Evolutionary conservation across 1,284 basidiomycete genomes (phyloP).

Genomic region (Ceratobasidium papillatum): DNA sequence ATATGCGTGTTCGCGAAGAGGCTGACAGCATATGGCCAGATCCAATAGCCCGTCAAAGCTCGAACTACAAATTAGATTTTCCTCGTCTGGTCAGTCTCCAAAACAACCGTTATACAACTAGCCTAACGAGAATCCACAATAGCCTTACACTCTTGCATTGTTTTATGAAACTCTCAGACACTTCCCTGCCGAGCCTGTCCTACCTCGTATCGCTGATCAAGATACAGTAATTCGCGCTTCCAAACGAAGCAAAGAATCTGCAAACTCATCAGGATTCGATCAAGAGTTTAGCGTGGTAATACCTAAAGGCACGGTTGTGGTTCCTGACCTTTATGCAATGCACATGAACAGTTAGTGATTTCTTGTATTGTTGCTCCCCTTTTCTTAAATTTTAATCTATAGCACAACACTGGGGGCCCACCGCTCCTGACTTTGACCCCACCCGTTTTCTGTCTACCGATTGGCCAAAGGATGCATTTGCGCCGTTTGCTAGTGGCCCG

Average conservation of each 20-base stretch:
- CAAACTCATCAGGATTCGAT: neutral
- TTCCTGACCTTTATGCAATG: slow-evolving; percentile 13
- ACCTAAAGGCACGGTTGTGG: neutral
- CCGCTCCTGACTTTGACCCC: slow-evolving; percentile 18
- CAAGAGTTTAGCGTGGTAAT: neutral
- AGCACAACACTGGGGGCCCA: slow-evolving; percentile 23
- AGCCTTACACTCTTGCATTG: slow-evolving; percentile 26
- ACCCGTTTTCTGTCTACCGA: slow-evolving; percentile 3
- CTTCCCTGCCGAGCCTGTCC: slow-evolving; percentile 7
- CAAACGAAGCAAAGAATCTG: neutral
- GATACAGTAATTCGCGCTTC: slow-evolving; percentile 1
- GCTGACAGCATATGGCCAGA: slow-evolving; percentile 15
- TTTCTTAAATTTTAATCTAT: neutral
- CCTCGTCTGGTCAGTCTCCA: neutral
- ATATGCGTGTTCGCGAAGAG: slow-evolving; percentile 12
- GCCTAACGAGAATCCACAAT: neutral
- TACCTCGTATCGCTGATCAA: slow-evolving; percentile 4
- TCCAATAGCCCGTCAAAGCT: neutral
- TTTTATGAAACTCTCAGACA: slow-evolving; percentile 20
- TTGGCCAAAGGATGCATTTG: slow-evolving; percentile 31
- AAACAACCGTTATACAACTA: neutral
- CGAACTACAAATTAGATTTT: slow-evolving; percentile 16
- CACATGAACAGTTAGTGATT: slow-evolving; percentile 19
- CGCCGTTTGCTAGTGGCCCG: slow-evolving; percentile 12
- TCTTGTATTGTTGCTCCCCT: neutral